Evolutionary conservation across 2,329 filamentous ascomycete species (phyloP).

Genomic region (Cladosporium sp.): DNA sequence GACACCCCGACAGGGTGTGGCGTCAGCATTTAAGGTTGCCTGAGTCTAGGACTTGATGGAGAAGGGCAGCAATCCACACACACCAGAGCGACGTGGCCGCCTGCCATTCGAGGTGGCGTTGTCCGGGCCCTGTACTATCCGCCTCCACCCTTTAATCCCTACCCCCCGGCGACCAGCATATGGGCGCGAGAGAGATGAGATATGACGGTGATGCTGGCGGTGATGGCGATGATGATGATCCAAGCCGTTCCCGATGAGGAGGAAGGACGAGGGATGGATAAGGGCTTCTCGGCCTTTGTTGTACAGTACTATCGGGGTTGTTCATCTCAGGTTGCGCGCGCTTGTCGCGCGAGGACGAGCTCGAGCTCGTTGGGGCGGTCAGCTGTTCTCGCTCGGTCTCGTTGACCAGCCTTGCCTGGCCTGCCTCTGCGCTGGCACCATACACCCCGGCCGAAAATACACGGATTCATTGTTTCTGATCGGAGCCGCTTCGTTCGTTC

Average conservation of each 20-base stretch:
- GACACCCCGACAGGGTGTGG: constrained; percentile 4
- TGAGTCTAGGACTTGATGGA: constrained; percentile 18
- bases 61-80: constrained; percentile 16
- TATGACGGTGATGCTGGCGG: too few relatives aligned
- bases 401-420: not conserved
- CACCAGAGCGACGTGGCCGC: constrained; percentile 25
- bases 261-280: not conserved
- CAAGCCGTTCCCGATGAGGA: not conserved
- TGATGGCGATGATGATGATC: not conserved
- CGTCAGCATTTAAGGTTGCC: constrained; percentile 24
- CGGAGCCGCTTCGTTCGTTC: constrained; percentile 6
- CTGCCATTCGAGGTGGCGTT: constrained; percentile 25
- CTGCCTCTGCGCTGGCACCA: constrained; percentile 8
- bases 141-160: not conserved
- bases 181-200: not conserved
- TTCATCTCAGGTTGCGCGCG: not conserved
- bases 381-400: constrained; percentile 2
- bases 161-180: too few relatives aligned
- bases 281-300: too few relatives aligned
- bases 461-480: constrained; percentile 12
- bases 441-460: not conserved
- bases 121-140: constrained; percentile 5
- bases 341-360: constrained; percentile 8
- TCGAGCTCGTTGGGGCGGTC: constrained; percentile 7
- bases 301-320: too few relatives aligned